These are phyloP conservation scores for Saturnispora kantuleensis DNA, from an alignment of 805 yeast species.

Conservation along the genomic window DNA sequence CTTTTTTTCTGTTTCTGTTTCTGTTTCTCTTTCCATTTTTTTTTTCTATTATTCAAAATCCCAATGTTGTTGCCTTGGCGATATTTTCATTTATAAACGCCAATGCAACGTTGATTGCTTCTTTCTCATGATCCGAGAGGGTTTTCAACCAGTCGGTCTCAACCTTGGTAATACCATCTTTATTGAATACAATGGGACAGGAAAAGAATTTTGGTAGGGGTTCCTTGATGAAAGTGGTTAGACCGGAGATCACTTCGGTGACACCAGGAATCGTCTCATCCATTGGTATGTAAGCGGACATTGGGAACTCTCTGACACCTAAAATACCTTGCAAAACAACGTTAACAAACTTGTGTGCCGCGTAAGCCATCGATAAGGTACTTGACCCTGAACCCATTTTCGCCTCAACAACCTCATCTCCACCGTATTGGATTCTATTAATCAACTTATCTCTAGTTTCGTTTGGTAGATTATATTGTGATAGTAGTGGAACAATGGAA, in stretches of 20 bases:
- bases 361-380: slow-evolving; percentile 88
- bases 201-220: slow-evolving; percentile 33
- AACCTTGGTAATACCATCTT: slow-evolving; percentile 46
- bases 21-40: too few species aligned
- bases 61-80: slow-evolving; percentile 46
- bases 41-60: too few species aligned
- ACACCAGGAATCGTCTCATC: slow-evolving; percentile 45
- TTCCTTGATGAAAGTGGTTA: slow-evolving; percentile 10
- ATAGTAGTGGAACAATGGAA: slow-evolving; percentile 81
- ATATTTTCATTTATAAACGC: slow-evolving; percentile 47
- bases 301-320: slow-evolving; percentile 47
- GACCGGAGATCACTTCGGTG: slow-evolving; percentile 30
- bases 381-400: slow-evolving; percentile 93
- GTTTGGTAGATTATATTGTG: slow-evolving; percentile 31
- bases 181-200: slow-evolving; percentile 48
- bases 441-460: slow-evolving; percentile 44
- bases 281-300: slow-evolving; percentile 49
- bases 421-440: slow-evolving; percentile 90
- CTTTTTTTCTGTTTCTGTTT: too few species aligned
- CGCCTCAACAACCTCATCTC: slow-evolving; percentile 92
- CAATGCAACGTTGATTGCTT: slow-evolving; percentile 42
- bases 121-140: slow-evolving; percentile 43
- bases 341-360: slow-evolving; percentile 68
- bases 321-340: slow-evolving; percentile 30
- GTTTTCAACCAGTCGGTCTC: slow-evolving; percentile 42